Conservation (phyloP, 306 rosid species). For the Dryas alaskensis region DNA sequence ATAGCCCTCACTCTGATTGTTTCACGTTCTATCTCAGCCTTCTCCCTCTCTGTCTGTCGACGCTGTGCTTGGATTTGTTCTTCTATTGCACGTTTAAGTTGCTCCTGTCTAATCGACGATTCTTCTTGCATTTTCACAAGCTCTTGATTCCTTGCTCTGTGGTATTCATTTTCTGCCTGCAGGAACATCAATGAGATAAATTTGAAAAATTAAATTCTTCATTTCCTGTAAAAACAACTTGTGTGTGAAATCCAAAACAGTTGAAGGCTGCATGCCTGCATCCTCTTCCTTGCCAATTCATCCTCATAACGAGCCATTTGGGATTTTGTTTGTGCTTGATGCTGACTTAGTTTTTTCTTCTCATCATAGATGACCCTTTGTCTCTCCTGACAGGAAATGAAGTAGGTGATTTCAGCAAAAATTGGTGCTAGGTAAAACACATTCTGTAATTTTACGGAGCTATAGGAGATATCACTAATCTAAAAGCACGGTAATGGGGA, state of each 20-base stretch:
- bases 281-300: slow-evolving; percentile 86
- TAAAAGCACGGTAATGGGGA: background rate
- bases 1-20: slow-evolving; percentile 81
- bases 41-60: slow-evolving; percentile 85
- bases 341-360: slow-evolving; percentile 88
- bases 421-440: background rate
- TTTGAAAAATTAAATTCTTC: background rate
- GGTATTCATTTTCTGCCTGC: slow-evolving; percentile 86
- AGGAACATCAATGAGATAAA: background rate
- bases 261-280: slow-evolving; percentile 61
- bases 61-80: slow-evolving; percentile 94
- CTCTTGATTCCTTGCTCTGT: slow-evolving; percentile 87
- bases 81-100: slow-evolving; percentile 87
- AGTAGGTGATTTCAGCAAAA: slow-evolving; percentile 5
- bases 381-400: slow-evolving; percentile 63
- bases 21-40: slow-evolving; percentile 93
- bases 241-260: slow-evolving; percentile 4
- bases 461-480: background rate
- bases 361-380: slow-evolving; percentile 88
- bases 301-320: slow-evolving; percentile 92
- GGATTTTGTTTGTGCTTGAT: slow-evolving; percentile 88
- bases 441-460: background rate
- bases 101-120: slow-evolving; percentile 89
- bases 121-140: slow-evolving; percentile 92
- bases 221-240: background rate